Evolutionary conservation across 2,329 filamentous ascomycete species (phyloP), one percentile per base, ranked within the genome.

Genomic region (Colletotrichum lupini): DNA sequence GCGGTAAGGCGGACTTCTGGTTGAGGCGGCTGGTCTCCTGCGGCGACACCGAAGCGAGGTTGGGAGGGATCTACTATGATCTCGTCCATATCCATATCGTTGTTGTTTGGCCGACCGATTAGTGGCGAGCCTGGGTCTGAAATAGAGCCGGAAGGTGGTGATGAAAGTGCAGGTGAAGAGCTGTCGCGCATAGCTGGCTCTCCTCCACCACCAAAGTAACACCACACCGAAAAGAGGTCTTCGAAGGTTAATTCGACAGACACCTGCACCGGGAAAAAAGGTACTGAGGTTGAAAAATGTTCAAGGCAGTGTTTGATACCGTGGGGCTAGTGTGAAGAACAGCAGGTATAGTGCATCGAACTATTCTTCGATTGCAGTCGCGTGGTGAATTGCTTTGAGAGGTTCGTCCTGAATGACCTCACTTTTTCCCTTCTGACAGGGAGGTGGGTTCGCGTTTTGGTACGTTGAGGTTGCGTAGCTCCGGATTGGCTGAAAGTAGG

Each of bases 131-230:
- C 83, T 46, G 86, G 83, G 71, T 88, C 86, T 35, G 87, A 88
- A 56, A 87, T 83, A 9, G 86, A 84, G 73, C 83, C 85, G 24
- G 85, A 87, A 2, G 87, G 87, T 22, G 87, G 86, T 57, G 87
- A 88, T 8, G 87, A 89, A 59, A 89, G 83, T 64, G 86, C 82
- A 71, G 87, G 81, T 68, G 87, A 85, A 73, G 86, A 87, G 79
- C 84, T 86, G 79, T 85, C 70, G 59, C 42, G 83, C 75, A 72
- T 72, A 56, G 42, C 61, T 70, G 32, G 52, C 63, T 68, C 61
- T 66, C 59, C 64, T 72, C 72, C 68, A 70, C 67, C 70, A 70
- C 70, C 67, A 59, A 60, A 42, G 37, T 59, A 24, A 59, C 67
- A 63, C 65, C 53, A 59, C 59, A 53, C 69, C 66, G 53, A 35